Evolutionary conservation across 192 early-diverging fungal species (phyloP).

Genomic region (Rhizophagus prolifer): DNA sequence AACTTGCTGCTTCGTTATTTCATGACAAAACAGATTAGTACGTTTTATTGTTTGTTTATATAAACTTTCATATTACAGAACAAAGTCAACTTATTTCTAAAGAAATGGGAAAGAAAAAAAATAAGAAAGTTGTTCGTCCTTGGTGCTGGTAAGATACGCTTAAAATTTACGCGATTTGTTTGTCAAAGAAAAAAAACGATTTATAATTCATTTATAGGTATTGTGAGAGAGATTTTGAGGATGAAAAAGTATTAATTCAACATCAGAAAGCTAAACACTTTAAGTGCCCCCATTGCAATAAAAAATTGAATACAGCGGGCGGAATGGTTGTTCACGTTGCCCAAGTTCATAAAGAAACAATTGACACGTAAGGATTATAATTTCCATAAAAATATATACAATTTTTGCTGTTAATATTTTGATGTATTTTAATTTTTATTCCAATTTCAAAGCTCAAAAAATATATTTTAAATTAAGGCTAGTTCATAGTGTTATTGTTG

Average conservation of each 20-base stretch:
- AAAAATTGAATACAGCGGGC: conserved; percentile 83
- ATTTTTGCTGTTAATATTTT: background rate
- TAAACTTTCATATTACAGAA: background rate
- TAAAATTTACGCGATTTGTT: background rate
- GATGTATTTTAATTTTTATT: background rate
- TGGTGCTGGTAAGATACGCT: conserved; percentile 69
- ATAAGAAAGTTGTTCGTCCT: conserved; percentile 59
- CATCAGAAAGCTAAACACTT: conserved; percentile 96
- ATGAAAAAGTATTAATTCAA: conserved; percentile 89
- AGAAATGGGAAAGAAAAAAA: conserved; percentile 67
- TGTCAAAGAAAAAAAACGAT: background rate
- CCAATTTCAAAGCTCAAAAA: background rate
- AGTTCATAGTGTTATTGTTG: background rate
- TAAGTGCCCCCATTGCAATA: conserved; percentile 83
- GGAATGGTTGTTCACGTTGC: conserved; percentile 88
- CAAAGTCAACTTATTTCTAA: background rate
- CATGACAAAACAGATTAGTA: no score
- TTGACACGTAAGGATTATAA: conserved; percentile 57
- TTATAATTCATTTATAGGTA: conserved; percentile 58
- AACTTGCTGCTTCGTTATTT: no score
- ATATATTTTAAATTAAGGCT: background rate
- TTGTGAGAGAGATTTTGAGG: conserved; percentile 94
- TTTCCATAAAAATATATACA: background rate
- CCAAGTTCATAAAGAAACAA: conserved; percentile 92
- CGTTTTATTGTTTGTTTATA: no score